Evolutionary conservation across 2,329 filamentous ascomycete species (phyloP).

Genomic region (Colletotrichum shisoi): DNA sequence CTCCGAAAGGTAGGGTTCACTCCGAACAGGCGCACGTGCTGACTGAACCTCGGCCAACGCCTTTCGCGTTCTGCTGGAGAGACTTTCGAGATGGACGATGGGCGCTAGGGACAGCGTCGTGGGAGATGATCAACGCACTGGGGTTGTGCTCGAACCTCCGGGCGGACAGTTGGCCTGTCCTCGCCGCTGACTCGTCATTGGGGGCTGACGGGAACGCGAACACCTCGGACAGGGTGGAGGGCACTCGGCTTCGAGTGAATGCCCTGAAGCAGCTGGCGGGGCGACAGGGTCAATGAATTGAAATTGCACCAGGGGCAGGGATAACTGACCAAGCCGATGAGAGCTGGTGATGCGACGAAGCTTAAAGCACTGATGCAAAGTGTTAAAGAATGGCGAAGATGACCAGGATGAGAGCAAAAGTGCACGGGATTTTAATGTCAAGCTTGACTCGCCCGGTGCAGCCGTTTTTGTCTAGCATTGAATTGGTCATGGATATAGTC

Average conservation of each 20-base stretch:
- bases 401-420: background rate
- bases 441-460: background rate
- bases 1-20: background rate
- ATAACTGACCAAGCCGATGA: background rate
- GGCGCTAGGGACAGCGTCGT: background rate
- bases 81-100: background rate
- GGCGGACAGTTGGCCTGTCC: background rate
- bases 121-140: background rate
- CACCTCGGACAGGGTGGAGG: constrained; percentile 2
- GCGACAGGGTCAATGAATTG: background rate
- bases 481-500: background rate
- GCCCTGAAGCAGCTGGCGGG: background rate
- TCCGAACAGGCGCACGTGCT: background rate
- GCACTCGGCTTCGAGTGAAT: constrained; percentile 8
- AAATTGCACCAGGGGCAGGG: background rate
- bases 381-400: constrained; percentile 2
- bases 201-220: background rate
- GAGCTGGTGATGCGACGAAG: constrained; percentile 4
- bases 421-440: background rate
- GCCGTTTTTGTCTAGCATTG: background rate
- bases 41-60: background rate
- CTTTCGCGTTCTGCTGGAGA: background rate
- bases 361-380: constrained; percentile 21
- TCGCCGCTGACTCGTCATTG: background rate
- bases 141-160: background rate